These are phyloP conservation scores for Sporothrix variecibatus DNA, from an alignment of 2,329 filamentous ascomycete genomes.

Conservation along the genomic window DNA sequence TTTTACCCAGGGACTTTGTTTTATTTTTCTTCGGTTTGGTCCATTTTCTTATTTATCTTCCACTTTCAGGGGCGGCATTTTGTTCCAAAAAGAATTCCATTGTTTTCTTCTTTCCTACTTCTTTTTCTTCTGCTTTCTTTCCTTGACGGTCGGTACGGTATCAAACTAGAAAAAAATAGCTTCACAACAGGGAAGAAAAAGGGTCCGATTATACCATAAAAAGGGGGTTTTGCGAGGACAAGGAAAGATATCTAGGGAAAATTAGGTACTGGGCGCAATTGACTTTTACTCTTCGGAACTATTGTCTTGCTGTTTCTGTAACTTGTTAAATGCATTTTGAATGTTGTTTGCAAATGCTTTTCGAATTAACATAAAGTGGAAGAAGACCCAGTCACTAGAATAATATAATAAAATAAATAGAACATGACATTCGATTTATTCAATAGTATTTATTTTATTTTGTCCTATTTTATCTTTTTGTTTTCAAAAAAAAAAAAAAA, in stretches of 20 bases:
- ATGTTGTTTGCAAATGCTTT: too few species aligned
- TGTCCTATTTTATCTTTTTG: too few species aligned
- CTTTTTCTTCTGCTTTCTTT: background rate
- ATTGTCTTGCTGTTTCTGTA: too few species aligned
- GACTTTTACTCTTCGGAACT: background rate
- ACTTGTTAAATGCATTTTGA: too few species aligned
- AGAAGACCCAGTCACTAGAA: too few species aligned
- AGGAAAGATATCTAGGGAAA: background rate
- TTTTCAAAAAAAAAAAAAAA: too few species aligned
- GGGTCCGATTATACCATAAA: background rate
- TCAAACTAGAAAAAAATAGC: background rate
- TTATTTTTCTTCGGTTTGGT: background rate
- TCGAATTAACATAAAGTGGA: too few species aligned
- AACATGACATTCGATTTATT: too few species aligned
- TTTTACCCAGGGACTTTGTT: background rate
- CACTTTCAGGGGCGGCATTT: background rate
- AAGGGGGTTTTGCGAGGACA: background rate
- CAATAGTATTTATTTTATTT: too few species aligned
- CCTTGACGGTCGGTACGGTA: background rate
- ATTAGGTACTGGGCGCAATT: background rate
- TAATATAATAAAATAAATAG: too few species aligned
- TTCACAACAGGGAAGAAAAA: background rate
- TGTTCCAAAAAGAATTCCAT: slow-evolving; percentile 4
- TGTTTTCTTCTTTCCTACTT: background rate
- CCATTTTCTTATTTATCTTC: background rate